Percentiles rank a stretch among this genome's conserved stretches.
These are phyloP conservation scores for Durio zibethinus DNA, from an alignment of 345 rosid genomes.

Conservation along the genomic window DNA sequence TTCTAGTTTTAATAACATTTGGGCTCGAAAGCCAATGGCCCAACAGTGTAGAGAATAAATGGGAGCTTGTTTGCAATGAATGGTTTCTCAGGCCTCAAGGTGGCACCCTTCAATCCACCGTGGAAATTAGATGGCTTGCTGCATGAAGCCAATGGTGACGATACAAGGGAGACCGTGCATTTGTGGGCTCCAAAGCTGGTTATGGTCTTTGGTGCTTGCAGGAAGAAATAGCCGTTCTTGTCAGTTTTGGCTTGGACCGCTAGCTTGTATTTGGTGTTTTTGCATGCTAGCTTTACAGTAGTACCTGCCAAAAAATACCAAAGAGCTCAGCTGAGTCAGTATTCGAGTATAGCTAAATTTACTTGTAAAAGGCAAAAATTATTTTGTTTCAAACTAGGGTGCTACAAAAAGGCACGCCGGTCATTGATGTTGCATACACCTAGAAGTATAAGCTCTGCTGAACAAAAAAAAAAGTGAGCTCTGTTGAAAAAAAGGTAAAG, in stretches of 20 bases:
- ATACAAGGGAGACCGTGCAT: slow-evolving; percentile 54
- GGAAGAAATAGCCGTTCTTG: slow-evolving; percentile 75
- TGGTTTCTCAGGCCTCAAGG: slow-evolving; percentile 45
- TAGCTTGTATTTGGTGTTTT: slow-evolving; percentile 42
- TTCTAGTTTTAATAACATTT: slow-evolving; percentile 36
- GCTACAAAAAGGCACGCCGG: neutral
- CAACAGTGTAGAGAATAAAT: slow-evolving; percentile 54
- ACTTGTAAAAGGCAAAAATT: neutral
- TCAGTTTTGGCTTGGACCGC: slow-evolving; percentile 42
- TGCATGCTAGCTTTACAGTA: slow-evolving; percentile 64
- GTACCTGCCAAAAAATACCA: slow-evolving; percentile 44
- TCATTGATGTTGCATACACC: neutral
- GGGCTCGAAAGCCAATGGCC: slow-evolving; percentile 85
- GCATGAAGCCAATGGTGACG: slow-evolving; percentile 47
- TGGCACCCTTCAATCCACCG: slow-evolving; percentile 56
- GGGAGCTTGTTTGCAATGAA: slow-evolving; percentile 29
- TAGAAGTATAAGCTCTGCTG: neutral
- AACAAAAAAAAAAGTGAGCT: too few relatives aligned
- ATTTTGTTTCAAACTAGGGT: neutral
- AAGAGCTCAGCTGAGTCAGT: neutral
- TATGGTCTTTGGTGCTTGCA: slow-evolving; percentile 62
- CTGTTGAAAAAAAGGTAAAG: neutral
- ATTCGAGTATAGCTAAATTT: neutral
- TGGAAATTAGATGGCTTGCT: slow-evolving; percentile 45
- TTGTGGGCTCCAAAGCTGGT: slow-evolving; percentile 75